These are phyloP conservation scores for Zymoseptoria ardabiliae DNA, from an alignment of 2,329 filamentous ascomycete genomes.

Conservation along the genomic window DNA sequence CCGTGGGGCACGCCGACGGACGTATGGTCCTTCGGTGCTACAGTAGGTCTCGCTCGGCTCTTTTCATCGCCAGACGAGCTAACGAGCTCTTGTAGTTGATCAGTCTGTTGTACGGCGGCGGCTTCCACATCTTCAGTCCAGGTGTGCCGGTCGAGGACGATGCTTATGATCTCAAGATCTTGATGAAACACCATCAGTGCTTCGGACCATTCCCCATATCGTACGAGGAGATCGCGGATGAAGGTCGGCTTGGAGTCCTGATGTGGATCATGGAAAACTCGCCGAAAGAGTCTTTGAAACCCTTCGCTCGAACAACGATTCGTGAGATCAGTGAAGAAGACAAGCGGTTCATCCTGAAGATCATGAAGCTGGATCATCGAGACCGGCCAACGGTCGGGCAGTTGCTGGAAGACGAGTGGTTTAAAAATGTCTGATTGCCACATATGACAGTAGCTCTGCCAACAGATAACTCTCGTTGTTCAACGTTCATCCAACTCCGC, in stretches of 20 bases:
- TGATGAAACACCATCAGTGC: constrained; percentile 19
- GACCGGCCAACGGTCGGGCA: constrained; percentile 36
- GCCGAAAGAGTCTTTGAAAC: constrained; percentile 3
- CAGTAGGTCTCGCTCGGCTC: constrained; percentile 20
- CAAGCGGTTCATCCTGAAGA: constrained; percentile 33
- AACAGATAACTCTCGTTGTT: no score
- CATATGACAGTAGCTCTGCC: no score
- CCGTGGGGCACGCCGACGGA: constrained; percentile 32
- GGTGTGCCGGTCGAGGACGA: constrained; percentile 13
- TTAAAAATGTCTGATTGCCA: constrained; percentile 6
- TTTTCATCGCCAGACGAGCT: background rate
- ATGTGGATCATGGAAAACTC: constrained; percentile 5
- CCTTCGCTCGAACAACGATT: constrained; percentile 19
- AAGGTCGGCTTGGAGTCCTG: constrained; percentile 6
- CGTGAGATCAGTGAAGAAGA: constrained; percentile 28
- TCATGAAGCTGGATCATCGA: constrained; percentile 40
- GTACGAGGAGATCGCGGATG: constrained; percentile 20
- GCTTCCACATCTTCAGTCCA: constrained; percentile 22
- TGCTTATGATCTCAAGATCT: constrained; percentile 20
- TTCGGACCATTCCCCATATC: constrained; percentile 24
- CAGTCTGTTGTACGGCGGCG: constrained; percentile 22
- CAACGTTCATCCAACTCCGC: no score
- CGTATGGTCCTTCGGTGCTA: constrained; percentile 35
- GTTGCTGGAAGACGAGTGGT: constrained; percentile 34
- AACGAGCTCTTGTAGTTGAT: constrained; percentile 17